These are phyloP conservation scores for Plasmodium ovale DNA, from an alignment of 169 alveolate genomes.

Conservation along the genomic window DNA sequence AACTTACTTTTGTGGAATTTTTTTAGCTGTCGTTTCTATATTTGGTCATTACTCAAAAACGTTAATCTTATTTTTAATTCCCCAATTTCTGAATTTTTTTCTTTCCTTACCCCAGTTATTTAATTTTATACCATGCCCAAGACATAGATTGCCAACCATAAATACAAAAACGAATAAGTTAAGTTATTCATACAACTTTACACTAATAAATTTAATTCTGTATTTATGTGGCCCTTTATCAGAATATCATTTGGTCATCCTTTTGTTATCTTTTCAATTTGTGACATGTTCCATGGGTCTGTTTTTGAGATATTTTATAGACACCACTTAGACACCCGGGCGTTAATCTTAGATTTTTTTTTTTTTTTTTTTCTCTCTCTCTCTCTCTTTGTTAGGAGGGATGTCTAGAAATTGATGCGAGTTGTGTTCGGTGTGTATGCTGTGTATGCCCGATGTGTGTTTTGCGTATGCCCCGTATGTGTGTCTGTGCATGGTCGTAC, in stretches of 20 bases:
- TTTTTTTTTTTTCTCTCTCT: neutral
- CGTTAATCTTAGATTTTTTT: neutral
- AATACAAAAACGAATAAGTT: conserved; percentile 88
- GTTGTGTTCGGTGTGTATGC: too few relatives aligned
- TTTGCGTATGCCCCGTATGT: too few relatives aligned
- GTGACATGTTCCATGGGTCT: conserved; percentile 88
- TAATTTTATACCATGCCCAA: conserved; percentile 91
- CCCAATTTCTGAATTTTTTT: conserved; percentile 92
- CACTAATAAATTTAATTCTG: conserved; percentile 89
- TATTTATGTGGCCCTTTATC: conserved; percentile 91
- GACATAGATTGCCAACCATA: conserved; percentile 93
- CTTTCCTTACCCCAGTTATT: conserved; percentile 92
- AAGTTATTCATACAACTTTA: conserved; percentile 88
- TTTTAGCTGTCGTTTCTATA: conserved; percentile 94
- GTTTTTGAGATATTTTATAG: conserved; percentile 84
- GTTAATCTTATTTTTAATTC: conserved; percentile 91
- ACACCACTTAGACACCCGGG: conserved; percentile 43
- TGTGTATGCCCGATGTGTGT: too few relatives aligned
- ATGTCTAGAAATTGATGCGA: too few relatives aligned
- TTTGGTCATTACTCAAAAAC: conserved; percentile 95
- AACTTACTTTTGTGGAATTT: conserved; percentile 94
- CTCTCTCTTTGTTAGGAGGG: too few relatives aligned
- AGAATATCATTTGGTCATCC: conserved; percentile 88
- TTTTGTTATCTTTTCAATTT: conserved; percentile 86
- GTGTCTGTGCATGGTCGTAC: neutral